Base-by-base conservation (phyloP, 208 protist species). In the Strigomonas galati region DNA sequence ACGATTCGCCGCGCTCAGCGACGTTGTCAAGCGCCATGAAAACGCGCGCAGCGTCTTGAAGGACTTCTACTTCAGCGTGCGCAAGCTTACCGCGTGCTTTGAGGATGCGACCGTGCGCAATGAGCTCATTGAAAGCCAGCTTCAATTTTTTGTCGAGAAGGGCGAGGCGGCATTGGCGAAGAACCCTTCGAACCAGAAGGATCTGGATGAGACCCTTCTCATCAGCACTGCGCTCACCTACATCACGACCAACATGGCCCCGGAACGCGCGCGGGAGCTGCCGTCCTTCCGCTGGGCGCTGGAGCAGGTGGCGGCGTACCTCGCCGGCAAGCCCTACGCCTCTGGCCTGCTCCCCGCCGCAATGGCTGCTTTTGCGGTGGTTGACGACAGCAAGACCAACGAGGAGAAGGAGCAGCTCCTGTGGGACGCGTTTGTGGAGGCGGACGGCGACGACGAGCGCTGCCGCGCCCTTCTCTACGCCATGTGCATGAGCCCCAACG, bases 381-480 rank as follows among this genome's bases (percentile, higher is more conserved):
- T 76, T 5, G 91, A 87, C 69, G 64, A 74, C 14, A 44, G 71
- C 44, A 62, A 62, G 43, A 21, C 44, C 19, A 40, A 68, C 40
- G 53, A 62, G 56, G 44, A 43, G 32, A 66, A 71, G 51, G 80
- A 85, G 30, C 62, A 55, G 31, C 52, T 63, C 49, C 72, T 95
- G 27, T 85, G 75, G 65, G 65, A 74, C 27, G 79, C 75, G 19
- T 82, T 89, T 46, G 58, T 64, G 37, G 76, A 72, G 66, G 59
- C 77, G 17, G 78, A 92, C 69, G 87, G 86, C 61, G 85, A 84
- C 51, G 87, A 90, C 60, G 85, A 91, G 78, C 40, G 79, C 57
- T 84, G 67, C 62, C 83, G 85, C 14, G 72, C 76, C 9, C 70
- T 95, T 23, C 63, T 96, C 51, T 5, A 69, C 17, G 84, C 69